Evolutionary conservation across 2,329 filamentous ascomycete species (phyloP).

Genomic region (Colletotrichum sp.): DNA sequence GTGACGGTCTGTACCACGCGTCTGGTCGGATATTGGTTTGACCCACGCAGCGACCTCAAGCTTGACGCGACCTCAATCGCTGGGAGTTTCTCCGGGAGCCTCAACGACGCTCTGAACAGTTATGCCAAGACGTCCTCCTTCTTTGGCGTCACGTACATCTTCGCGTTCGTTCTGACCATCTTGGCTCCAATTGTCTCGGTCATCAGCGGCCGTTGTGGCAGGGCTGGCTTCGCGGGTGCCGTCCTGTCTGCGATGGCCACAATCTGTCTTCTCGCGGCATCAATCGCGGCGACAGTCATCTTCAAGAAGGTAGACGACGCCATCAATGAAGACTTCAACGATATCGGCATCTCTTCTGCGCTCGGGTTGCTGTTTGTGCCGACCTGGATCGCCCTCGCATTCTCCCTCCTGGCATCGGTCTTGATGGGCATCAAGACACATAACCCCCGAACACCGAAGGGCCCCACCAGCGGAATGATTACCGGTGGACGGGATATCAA

Average conservation of each 20-base stretch:
- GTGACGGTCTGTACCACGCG: constrained; percentile 30
- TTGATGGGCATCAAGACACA: neutral
- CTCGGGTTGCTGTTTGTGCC: constrained; percentile 29
- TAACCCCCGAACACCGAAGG: neutral
- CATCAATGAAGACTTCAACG: constrained; percentile 30
- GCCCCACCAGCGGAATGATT: constrained; percentile 4
- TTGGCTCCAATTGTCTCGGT: constrained; percentile 26
- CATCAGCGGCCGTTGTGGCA: constrained; percentile 22
- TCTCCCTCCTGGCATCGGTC: constrained; percentile 26
- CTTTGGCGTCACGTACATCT: constrained; percentile 32
- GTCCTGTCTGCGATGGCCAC: constrained; percentile 26
- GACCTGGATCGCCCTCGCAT: constrained; percentile 28
- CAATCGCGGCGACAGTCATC: constrained; percentile 28
- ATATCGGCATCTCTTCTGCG: constrained; percentile 27
- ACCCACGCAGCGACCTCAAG: constrained; percentile 34
- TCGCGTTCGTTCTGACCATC: constrained; percentile 26
- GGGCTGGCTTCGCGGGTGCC: constrained; percentile 18
- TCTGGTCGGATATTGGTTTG: constrained; percentile 33
- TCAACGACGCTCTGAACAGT: constrained; percentile 27
- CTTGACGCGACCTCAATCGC: constrained; percentile 29
- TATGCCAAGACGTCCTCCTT: constrained; percentile 32
- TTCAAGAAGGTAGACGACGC: constrained; percentile 27
- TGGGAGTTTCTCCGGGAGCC: constrained; percentile 20
- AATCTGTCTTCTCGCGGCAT: constrained; percentile 29
- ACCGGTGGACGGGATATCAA: neutral